These are phyloP conservation scores for Thinopyrum obtusiflorum DNA, from an alignment of 202 grass and related monocot species.

Conservation along the genomic window DNA sequence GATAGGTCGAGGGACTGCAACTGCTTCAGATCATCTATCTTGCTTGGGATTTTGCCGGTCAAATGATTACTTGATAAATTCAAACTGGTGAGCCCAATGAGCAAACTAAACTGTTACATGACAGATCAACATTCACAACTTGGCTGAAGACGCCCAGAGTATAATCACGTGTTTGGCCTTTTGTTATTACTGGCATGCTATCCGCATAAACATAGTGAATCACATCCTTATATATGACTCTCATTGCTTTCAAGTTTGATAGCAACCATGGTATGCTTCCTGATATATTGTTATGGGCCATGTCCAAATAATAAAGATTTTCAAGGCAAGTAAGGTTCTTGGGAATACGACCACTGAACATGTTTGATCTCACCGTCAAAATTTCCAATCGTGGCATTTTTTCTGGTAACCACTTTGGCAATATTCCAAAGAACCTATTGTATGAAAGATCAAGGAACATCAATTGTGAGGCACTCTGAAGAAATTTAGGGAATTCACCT, in stretches of 20 bases:
- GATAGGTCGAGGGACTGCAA: neutral
- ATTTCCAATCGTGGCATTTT: neutral
- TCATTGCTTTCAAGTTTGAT: neutral
- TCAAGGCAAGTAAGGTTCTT: neutral
- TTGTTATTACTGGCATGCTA: neutral
- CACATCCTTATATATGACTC: too few relatives aligned
- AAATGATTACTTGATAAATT: neutral
- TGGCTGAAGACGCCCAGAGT: rapidly evolving
- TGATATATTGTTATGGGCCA: neutral
- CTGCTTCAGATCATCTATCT: neutral
- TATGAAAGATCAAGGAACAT: neutral
- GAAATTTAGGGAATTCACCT: neutral
- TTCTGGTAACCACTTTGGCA: neutral
- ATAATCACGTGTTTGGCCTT: neutral
- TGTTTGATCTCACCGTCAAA: neutral
- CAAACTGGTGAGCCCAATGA: neutral
- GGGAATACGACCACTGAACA: neutral
- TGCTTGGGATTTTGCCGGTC: too few relatives aligned
- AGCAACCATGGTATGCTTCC: neutral
- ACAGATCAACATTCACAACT: neutral
- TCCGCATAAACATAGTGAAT: too few relatives aligned
- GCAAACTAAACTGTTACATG: neutral
- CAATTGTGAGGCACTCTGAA: neutral
- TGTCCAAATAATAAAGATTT: neutral
- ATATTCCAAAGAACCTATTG: neutral